Percentiles rank a stretch among this genome's conserved stretches.
Evolutionary conservation across 2,329 filamentous ascomycete genomes (phyloP).

Genomic region (Cryphonectria japonica): DNA sequence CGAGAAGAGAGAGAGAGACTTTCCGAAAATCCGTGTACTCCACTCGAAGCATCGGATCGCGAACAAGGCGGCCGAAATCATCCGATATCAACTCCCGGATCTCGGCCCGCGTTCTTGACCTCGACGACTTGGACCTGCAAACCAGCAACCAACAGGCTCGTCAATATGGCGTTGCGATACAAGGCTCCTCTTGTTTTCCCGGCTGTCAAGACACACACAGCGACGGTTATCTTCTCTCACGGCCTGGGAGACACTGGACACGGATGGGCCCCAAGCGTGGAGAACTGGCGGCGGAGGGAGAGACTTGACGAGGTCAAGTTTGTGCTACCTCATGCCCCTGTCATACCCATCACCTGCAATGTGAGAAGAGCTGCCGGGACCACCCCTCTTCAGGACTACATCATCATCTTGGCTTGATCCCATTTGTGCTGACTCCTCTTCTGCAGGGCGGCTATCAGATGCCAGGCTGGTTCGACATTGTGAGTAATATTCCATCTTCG

Average conservation of each 20-base stretch:
- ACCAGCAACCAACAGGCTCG: not conserved
- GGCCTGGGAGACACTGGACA: slow-evolving; percentile 84
- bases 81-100: not conserved
- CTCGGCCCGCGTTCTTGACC: slow-evolving; percentile 10
- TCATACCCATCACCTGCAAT: slow-evolving; percentile 75
- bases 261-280: slow-evolving; percentile 80
- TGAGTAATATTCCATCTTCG: slow-evolving; percentile 40
- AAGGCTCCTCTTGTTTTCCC: slow-evolving; percentile 70
- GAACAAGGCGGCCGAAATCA: not conserved
- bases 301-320: slow-evolving; percentile 91
- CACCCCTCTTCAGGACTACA: not conserved
- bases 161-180: slow-evolving; percentile 36
- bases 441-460: slow-evolving; percentile 65
- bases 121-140: not conserved
- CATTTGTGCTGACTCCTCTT: slow-evolving; percentile 10
- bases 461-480: slow-evolving; percentile 88
- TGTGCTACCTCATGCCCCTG: slow-evolving; percentile 88
- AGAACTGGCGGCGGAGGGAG: slow-evolving; percentile 81
- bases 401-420: slow-evolving; percentile 6
- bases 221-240: slow-evolving; percentile 92
- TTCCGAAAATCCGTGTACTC: not conserved
- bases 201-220: slow-evolving; percentile 81
- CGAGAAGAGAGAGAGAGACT: not conserved
- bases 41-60: slow-evolving; percentile 8
- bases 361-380: slow-evolving; percentile 50